phyloP scores from a whole-genome alignment of 768 basidiomycete genomes.

The Pisolithus tinctorius region DNA sequence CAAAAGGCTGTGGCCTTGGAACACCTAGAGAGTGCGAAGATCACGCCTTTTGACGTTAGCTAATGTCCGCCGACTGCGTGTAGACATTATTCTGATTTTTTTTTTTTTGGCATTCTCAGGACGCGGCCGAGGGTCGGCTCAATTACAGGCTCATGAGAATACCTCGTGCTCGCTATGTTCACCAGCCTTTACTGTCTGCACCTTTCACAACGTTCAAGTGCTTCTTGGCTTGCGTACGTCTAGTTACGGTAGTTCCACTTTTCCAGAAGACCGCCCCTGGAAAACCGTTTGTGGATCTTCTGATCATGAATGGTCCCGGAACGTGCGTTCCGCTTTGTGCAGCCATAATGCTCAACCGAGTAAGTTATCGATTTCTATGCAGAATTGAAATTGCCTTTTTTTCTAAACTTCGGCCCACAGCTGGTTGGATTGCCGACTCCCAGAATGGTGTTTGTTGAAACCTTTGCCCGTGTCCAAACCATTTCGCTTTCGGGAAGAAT shows the following conservation, averaged over 20 bases:
- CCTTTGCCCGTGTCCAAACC: slow-evolving; percentile 79
- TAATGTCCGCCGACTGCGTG: neutral
- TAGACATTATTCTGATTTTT: slow-evolving; percentile 5
- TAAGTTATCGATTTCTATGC: slow-evolving; percentile 29
- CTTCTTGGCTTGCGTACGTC: slow-evolving; percentile 52
- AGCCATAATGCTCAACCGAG: slow-evolving; percentile 66
- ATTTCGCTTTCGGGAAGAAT: slow-evolving; percentile 84
- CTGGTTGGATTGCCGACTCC: slow-evolving; percentile 70
- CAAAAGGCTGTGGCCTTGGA: slow-evolving; percentile 69
- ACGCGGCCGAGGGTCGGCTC: neutral
- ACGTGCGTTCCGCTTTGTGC: slow-evolving; percentile 79
- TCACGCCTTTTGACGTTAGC: slow-evolving; percentile 11
- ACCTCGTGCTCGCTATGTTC: slow-evolving; percentile 84
- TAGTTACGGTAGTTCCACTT: slow-evolving; percentile 51
- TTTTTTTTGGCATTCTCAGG: slow-evolving; percentile 1
- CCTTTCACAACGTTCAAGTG: slow-evolving; percentile 59
- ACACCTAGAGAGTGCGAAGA: slow-evolving; percentile 13
- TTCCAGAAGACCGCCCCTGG: slow-evolving; percentile 14
- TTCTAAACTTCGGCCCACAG: slow-evolving; percentile 33
- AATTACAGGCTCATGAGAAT: slow-evolving; percentile 55
- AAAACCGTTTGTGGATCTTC: slow-evolving; percentile 54
- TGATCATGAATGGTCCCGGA: slow-evolving; percentile 92
- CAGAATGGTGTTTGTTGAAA: slow-evolving; percentile 81
- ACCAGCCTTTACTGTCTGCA: slow-evolving; percentile 69
- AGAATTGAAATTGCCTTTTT: neutral